Evolutionary conservation across 2,329 filamentous ascomycete genomes (phyloP).

Genomic region (Akanthomyces muscarius): DNA sequence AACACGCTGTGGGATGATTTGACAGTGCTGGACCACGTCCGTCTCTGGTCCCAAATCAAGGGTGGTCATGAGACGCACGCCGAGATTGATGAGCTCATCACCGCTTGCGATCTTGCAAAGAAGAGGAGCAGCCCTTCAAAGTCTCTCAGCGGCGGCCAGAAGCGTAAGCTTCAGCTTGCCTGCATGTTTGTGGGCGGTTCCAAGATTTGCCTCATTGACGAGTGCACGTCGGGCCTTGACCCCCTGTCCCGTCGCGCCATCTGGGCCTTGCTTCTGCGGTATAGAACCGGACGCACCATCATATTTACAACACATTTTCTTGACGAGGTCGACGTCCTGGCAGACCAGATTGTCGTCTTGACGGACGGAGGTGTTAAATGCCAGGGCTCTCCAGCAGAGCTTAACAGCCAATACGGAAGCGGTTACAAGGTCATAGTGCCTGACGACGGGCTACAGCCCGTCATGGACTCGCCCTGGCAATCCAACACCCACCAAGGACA

Average conservation of each 20-base stretch:
- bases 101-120: conserved; percentile 54
- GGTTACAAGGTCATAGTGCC: conserved; percentile 56
- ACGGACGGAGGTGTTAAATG: conserved; percentile 60
- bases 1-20: conserved; percentile 66
- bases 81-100: conserved; percentile 47
- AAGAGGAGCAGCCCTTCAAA: conserved; percentile 53
- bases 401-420: conserved; percentile 60
- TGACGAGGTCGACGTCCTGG: conserved; percentile 66
- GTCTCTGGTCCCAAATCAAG: conserved; percentile 61
- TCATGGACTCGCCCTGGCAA: neutral
- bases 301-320: conserved; percentile 68
- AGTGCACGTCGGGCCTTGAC: conserved; percentile 64
- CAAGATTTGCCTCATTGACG: conserved; percentile 65
- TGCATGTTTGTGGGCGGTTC: conserved; percentile 69
- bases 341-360: conserved; percentile 64
- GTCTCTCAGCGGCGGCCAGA: conserved; percentile 37
- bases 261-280: conserved; percentile 65
- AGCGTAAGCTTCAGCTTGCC: conserved; percentile 31
- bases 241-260: conserved; percentile 63
- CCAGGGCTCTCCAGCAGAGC: conserved; percentile 58
- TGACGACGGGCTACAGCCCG: neutral
- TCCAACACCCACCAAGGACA: conserved; percentile 37
- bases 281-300: conserved; percentile 59
- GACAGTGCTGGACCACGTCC: conserved; percentile 61
- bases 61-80: conserved; percentile 37